Conservation (phyloP, 23 red algal species). For the Gracilaria domingensis region DNA sequence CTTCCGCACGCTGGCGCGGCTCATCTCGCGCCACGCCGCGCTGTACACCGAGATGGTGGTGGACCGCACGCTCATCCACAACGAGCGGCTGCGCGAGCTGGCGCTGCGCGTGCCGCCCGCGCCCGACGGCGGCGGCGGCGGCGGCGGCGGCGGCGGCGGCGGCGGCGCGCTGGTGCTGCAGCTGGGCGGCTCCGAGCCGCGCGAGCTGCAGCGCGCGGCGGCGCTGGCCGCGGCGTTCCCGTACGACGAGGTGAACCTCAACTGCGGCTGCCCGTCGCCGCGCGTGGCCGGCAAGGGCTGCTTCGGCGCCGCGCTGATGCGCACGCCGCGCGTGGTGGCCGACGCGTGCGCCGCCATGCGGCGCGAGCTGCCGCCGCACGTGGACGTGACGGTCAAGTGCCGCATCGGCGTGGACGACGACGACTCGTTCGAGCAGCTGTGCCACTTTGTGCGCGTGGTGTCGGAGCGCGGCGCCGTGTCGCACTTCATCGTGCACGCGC, state of each 20-base stretch:
- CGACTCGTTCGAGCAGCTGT: constrained; percentile 83
- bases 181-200: constrained; percentile 82
- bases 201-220: constrained; percentile 72
- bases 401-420: constrained; percentile 87
- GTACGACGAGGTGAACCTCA: constrained; percentile 95
- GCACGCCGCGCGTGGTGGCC: constrained; percentile 68
- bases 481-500: constrained; percentile 95
- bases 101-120: constrained; percentile 49
- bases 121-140: too few species aligned
- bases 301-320: constrained; percentile 97
- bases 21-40: constrained; percentile 81
- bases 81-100: constrained; percentile 41
- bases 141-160: too few species aligned
- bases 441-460: constrained; percentile 82
- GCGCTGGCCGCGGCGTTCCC: constrained; percentile 53
- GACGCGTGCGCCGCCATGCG: constrained; percentile 54
- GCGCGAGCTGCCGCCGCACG: constrained; percentile 2
- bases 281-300: constrained; percentile 87
- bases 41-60: constrained; percentile 99
- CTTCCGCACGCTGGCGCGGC: constrained; percentile 81
- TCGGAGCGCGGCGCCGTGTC: constrained; percentile 65
- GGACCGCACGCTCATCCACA: constrained; percentile 89
- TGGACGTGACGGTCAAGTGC: constrained; percentile 95
- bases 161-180: constrained; percentile 89
- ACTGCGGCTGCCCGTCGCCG: constrained; percentile 96